These are phyloP conservation scores for Saccharum hybrid DNA, from an alignment of 202 grass and related monocot genomes.

Conservation along the genomic window DNA sequence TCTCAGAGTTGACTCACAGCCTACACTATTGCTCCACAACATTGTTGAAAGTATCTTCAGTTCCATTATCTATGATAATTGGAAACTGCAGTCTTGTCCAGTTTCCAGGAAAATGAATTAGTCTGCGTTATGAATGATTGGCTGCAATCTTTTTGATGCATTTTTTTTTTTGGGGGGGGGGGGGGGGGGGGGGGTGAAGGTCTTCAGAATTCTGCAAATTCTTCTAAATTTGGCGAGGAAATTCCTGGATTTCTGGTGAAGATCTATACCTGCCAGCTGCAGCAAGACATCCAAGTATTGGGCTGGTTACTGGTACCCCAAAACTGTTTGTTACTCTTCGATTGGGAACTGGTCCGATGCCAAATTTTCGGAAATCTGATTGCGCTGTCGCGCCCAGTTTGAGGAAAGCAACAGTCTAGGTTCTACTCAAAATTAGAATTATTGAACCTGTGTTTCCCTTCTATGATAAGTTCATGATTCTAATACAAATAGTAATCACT, in stretches of 20 bases:
- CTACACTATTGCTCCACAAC: slow-evolving; percentile 3
- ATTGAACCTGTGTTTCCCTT: not conserved
- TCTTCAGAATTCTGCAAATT: not conserved
- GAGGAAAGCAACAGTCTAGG: not conserved
- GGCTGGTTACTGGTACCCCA: no score
- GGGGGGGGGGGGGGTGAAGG: no score
- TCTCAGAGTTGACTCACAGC: not conserved
- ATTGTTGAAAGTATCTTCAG: not conserved
- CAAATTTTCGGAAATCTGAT: no score
- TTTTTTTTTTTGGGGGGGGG: no score
- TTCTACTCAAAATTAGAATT: not conserved
- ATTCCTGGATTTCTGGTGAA: not conserved
- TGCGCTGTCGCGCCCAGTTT: no score
- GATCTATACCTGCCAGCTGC: not conserved
- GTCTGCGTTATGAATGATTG: not conserved
- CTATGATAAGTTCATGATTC: not conserved
- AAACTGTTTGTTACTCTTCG: not conserved
- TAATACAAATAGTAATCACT: not conserved
- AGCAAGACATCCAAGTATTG: not conserved
- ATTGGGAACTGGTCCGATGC: no score
- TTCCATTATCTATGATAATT: not conserved
- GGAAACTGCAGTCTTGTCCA: not conserved
- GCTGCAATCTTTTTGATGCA: no score
- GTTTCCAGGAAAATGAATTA: not conserved
- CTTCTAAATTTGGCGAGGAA: not conserved